Percentiles rank a stretch among this genome's conserved stretches.
Evolutionary conservation across 768 basidiomycete species (phyloP).

Genomic region (Rhizopogon vinicolor): DNA sequence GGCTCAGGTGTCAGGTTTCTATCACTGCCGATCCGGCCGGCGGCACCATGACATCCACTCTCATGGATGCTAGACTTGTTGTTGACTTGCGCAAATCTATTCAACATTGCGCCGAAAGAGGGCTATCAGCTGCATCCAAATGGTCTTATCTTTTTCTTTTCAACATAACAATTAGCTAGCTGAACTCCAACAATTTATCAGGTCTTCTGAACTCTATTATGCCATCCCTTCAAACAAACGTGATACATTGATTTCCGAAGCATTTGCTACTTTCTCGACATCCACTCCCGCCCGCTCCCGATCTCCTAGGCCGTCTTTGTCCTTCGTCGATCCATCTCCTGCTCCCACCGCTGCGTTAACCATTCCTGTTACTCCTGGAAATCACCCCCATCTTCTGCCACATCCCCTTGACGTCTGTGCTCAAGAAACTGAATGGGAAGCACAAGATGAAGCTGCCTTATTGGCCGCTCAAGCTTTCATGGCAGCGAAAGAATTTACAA

Average conservation of each 20-base stretch:
- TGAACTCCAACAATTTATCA: slow-evolving; percentile 25
- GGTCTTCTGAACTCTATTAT: slow-evolving; percentile 75
- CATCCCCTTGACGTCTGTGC: slow-evolving; percentile 21
- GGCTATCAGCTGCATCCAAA: slow-evolving; percentile 67
- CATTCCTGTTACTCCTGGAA: slow-evolving; percentile 23
- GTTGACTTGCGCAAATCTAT: slow-evolving; percentile 56
- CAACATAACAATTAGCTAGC: slow-evolving; percentile 6
- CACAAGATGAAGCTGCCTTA: slow-evolving; percentile 68
- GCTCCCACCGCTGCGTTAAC: slow-evolving; percentile 26
- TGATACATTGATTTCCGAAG: slow-evolving; percentile 20
- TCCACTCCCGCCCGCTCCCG: slow-evolving; percentile 54
- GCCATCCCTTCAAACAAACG: slow-evolving; percentile 51
- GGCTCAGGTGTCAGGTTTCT: not conserved
- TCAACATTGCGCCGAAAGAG: slow-evolving; percentile 70
- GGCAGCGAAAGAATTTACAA: slow-evolving; percentile 71
- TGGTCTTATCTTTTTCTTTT: slow-evolving; percentile 45
- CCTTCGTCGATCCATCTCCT: slow-evolving; percentile 27
- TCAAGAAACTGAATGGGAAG: slow-evolving; percentile 45
- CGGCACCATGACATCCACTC: not conserved
- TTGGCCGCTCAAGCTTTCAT: slow-evolving; percentile 69
- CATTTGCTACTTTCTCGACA: slow-evolving; percentile 42
- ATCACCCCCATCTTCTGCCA: slow-evolving; percentile 6
- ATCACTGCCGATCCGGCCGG: not conserved
- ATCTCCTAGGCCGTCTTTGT: slow-evolving; percentile 34
- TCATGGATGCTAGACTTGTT: slow-evolving; percentile 48